A percentile compares a stretch with the other conserved stretches of the same genome.
Conservation (phyloP, 2,329 filamentous ascomycete species). For the Clonostachys rosea region DNA sequence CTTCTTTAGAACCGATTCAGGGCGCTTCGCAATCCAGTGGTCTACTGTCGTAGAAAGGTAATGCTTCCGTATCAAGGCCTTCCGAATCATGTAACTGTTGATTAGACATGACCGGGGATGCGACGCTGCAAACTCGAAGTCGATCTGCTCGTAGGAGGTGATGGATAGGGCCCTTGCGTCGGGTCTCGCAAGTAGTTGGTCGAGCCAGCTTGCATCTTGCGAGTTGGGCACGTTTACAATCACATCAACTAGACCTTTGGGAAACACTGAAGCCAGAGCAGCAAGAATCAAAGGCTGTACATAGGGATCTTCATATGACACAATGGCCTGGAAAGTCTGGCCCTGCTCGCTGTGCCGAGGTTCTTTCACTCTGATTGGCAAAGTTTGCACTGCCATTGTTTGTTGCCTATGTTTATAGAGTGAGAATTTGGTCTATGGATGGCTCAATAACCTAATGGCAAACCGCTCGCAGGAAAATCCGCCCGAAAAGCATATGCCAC, state of each 20-base stretch:
- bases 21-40: slow-evolving; percentile 83
- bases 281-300: slow-evolving; percentile 80
- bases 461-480: not conserved
- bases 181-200: slow-evolving; percentile 23
- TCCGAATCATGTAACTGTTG: slow-evolving; percentile 93
- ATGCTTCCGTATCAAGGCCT: slow-evolving; percentile 94
- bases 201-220: slow-evolving; percentile 18
- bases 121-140: slow-evolving; percentile 70
- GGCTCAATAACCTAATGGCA: slow-evolving; percentile 3
- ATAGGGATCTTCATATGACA: slow-evolving; percentile 85
- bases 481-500: slow-evolving; percentile 10
- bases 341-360: too few species aligned
- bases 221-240: slow-evolving; percentile 38
- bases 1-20: slow-evolving; percentile 59
- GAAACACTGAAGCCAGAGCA: slow-evolving; percentile 62
- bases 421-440: slow-evolving; percentile 30
- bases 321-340: slow-evolving; percentile 52
- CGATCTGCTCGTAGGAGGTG: slow-evolving; percentile 78
- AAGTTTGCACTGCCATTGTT: slow-evolving; percentile 6
- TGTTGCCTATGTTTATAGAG: slow-evolving; percentile 7
- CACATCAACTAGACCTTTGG: slow-evolving; percentile 46
- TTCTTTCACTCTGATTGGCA: slow-evolving; percentile 5
- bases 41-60: slow-evolving; percentile 81
- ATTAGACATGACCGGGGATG: slow-evolving; percentile 61
- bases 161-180: slow-evolving; percentile 65